A percentile compares a stretch with the other conserved stretches of the same genome.
Conservation (phyloP, 1,284 basidiomycete species). For the Ceratobasidium sp. region DNA sequence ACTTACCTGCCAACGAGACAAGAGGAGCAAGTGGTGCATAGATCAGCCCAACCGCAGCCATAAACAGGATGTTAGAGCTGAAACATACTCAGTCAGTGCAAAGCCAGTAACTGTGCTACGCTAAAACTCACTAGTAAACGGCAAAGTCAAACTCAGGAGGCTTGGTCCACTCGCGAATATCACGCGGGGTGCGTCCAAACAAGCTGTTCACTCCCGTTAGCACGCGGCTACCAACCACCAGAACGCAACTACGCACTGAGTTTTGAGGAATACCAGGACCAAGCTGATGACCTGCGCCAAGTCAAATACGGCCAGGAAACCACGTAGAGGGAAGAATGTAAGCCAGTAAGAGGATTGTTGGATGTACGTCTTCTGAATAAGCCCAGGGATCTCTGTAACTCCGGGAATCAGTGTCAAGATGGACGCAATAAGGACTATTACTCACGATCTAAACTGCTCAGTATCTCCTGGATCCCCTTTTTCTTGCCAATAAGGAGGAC, state of each 20-base stretch:
- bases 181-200: slow-evolving; percentile 95
- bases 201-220: slow-evolving; percentile 59
- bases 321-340: slow-evolving; percentile 94
- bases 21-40: slow-evolving; percentile 93
- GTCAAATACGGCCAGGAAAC: slow-evolving; percentile 94
- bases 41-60: slow-evolving; percentile 85
- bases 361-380: slow-evolving; percentile 83
- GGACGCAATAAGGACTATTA: slow-evolving; percentile 36
- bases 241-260: slow-evolving; percentile 58
- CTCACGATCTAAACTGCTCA: slow-evolving; percentile 73
- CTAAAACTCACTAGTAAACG: slow-evolving; percentile 78
- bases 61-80: slow-evolving; percentile 65
- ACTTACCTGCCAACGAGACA: slow-evolving; percentile 61
- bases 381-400: slow-evolving; percentile 69
- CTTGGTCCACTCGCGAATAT: slow-evolving; percentile 95
- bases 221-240: slow-evolving; percentile 7
- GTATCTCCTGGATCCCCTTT: slow-evolving; percentile 71
- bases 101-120: neutral
- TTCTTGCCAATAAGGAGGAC: slow-evolving; percentile 74
- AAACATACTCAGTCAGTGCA: neutral
- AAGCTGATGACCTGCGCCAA: slow-evolving; percentile 95
- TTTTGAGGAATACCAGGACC: slow-evolving; percentile 85
- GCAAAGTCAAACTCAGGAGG: slow-evolving; percentile 93
- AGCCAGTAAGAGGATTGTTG: slow-evolving; percentile 91
- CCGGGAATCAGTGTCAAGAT: slow-evolving; percentile 36